phyloP scores from a whole-genome alignment of 352 stramenopile genomes.

The Phytopythium mirpurense region DNA sequence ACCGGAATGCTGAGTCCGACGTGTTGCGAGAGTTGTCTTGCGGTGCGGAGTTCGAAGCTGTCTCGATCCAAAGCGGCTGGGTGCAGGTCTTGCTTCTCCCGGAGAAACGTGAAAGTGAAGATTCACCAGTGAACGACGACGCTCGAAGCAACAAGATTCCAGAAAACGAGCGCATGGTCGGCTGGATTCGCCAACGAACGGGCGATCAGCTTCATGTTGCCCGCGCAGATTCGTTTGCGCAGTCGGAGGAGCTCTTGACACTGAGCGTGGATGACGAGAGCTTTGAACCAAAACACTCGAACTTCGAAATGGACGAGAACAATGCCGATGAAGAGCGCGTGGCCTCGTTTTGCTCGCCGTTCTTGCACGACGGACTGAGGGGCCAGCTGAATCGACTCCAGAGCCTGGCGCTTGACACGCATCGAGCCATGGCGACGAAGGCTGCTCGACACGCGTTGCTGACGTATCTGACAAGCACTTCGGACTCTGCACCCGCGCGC shows the following conservation, averaged over 20 bases:
- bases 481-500: slow-evolving; percentile 7
- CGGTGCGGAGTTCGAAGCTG: slow-evolving; percentile 13
- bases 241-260: slow-evolving; percentile 54
- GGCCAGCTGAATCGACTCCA: slow-evolving; percentile 52
- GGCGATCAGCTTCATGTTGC: slow-evolving; percentile 31
- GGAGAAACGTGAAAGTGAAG: background rate
- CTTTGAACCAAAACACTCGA: slow-evolving; percentile 25
- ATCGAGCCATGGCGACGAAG: slow-evolving; percentile 57
- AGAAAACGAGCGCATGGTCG: slow-evolving; percentile 5
- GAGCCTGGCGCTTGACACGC: slow-evolving; percentile 54
- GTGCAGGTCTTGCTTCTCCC: slow-evolving; percentile 15
- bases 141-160: slow-evolving; percentile 1
- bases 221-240: slow-evolving; percentile 8
- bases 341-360: slow-evolving; percentile 59
- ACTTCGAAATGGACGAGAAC: slow-evolving; percentile 52
- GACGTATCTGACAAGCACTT: slow-evolving; percentile 25
- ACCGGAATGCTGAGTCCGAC: slow-evolving; percentile 11
- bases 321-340: slow-evolving; percentile 53
- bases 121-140: background rate
- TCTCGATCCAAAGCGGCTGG: slow-evolving; percentile 21
- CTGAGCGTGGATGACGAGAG: slow-evolving; percentile 50
- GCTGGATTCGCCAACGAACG: slow-evolving; percentile 43
- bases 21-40: slow-evolving; percentile 13
- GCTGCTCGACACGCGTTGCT: slow-evolving; percentile 37
- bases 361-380: slow-evolving; percentile 56